Evolutionary conservation across 345 rosid species (phyloP), one percentile per base, ranked within the genome.

Genomic region (Rhizophora mangle): DNA sequence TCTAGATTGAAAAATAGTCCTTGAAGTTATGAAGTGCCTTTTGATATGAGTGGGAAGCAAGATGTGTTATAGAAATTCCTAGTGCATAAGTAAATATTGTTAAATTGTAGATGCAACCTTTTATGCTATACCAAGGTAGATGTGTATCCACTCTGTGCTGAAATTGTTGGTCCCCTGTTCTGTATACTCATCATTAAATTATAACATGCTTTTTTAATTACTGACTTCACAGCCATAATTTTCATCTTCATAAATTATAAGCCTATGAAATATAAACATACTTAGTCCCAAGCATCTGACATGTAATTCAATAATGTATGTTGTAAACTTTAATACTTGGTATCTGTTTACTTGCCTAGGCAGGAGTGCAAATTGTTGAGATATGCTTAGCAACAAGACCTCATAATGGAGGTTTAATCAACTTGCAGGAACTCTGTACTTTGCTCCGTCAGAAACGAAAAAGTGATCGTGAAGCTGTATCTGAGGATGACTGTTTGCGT

Each of bases 401-500:
- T 34, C 91, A 78, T 37, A 91, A 91, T 77, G 97, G 98, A 79
- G 98, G 94, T 67, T 76, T 93, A 73, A 93, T 91, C 88, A 83
- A 85, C 81, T 82, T 91, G 66, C 91, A 84, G 68, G 97, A 91
- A 71, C 90, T 94, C 16, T 91, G 93, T 72, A 80, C 72, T 69
- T 81, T 91, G 71, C 93, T 94, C 70, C 82, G 88, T 53, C 92
- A 81, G 62, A 86, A 80, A 72, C 80, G 91, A 72, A 94, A 82
- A 69, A 85, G 84, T 74, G 92, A 83, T 20, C 86, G 95, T 68
- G 98, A 85, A 76, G 89, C 88, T 70, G 85, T 91, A 15, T 86
- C 96, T 29, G 97, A 93, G 81, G 98, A 91, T 77, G 98, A 94
- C 62, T 94, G 98, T 77, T 83, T 94, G 74, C 96, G 96, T 31